These are phyloP conservation scores for Monilinia fructicola DNA, from an alignment of 2,329 filamentous ascomycete species.

Conservation along the genomic window DNA sequence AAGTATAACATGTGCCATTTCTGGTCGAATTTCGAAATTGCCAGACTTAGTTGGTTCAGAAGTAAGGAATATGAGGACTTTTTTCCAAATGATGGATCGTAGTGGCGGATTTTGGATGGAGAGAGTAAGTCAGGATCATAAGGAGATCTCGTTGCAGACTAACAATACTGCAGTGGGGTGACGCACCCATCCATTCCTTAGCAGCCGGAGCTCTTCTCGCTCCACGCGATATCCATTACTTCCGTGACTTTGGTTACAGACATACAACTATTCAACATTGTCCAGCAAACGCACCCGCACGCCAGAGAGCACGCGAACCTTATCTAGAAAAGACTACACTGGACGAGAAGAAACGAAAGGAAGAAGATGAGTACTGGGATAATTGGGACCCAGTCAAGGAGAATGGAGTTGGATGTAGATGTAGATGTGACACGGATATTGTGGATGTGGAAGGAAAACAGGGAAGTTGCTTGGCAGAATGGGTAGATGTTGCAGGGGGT, in stretches of 20 bases:
- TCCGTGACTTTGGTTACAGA: slow-evolving; percentile 96
- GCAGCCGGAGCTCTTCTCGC: slow-evolving; percentile 85
- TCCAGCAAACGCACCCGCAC: slow-evolving; percentile 87
- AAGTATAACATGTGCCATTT: slow-evolving; percentile 99
- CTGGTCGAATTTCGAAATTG: slow-evolving; percentile 99
- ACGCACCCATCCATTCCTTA: slow-evolving; percentile 96
- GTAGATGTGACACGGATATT: slow-evolving; percentile 95
- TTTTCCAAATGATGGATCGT: slow-evolving; percentile 95
- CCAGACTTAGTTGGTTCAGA: slow-evolving; percentile 89
- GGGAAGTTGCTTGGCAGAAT: slow-evolving; percentile 90
- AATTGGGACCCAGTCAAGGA: slow-evolving; percentile 83
- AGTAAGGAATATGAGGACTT: slow-evolving; percentile 98
- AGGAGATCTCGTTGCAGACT: slow-evolving; percentile 24
- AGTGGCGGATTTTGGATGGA: slow-evolving; percentile 99
- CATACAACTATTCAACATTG: slow-evolving; percentile 99
- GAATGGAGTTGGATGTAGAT: slow-evolving; percentile 95
- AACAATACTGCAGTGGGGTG: slow-evolving; percentile 73
- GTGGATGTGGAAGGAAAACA: slow-evolving; percentile 97
- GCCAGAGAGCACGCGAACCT: slow-evolving; percentile 77
- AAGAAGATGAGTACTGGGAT: slow-evolving; percentile 97
- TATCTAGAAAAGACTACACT: slow-evolving; percentile 78
- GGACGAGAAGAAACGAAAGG: slow-evolving; percentile 78
- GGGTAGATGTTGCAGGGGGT: slow-evolving; percentile 95
- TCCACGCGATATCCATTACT: slow-evolving; percentile 89
- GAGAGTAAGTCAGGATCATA: slow-evolving; percentile 59